Evolutionary conservation across 495 filamentous ascomycete species (phyloP), one percentile per base, ranked within the genome.

Genomic region (Aspergillus affinis): DNA sequence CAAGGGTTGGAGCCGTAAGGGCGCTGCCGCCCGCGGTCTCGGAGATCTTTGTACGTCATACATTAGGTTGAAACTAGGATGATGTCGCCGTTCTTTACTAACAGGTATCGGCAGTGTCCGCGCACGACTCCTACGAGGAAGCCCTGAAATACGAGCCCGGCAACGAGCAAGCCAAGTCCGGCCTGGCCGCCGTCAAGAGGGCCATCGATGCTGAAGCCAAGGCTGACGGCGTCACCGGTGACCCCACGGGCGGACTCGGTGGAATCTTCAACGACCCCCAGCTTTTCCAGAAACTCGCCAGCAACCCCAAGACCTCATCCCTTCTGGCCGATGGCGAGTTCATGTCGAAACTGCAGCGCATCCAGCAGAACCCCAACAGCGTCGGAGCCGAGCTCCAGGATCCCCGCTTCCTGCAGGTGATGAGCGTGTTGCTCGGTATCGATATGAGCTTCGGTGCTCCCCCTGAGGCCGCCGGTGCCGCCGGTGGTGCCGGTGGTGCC

Each of bases 251-350:
- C 46, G 93, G 92, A 46, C 82, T 98, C 15, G 91, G 91, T 57
- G 83, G 86, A 64, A 91, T 98, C 76, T 98, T 98, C 81, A 92
- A 85, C 72, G 94, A 98, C 73, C 95, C 95, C 1, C 84, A 90
- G 58, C 77, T 98, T 49, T 78, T 93, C 66, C 84, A 90, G 74
- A 98, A 98, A 77, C 85, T 98, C 20, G 91, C 93, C 60, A 85
- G 68, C 69, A 97, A 98, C 76, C 94, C 94, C 32, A 97, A 97
- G 82, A 98, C 94, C 44, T 86, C 90, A 60, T 65, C 75, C n/a
- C 84, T 88, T 50, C 85, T 98, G n/a, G 88, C 84, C 30, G 95
- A 98, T 70, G 81, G 83, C 15, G 79, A 83, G 17, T 98, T 98
- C 78, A 97, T 98, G 90, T 76, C 80, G 26, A 97, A 96, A 77